phyloP scores from a whole-genome alignment of 805 yeast species.

The Candida ponderosae region DNA sequence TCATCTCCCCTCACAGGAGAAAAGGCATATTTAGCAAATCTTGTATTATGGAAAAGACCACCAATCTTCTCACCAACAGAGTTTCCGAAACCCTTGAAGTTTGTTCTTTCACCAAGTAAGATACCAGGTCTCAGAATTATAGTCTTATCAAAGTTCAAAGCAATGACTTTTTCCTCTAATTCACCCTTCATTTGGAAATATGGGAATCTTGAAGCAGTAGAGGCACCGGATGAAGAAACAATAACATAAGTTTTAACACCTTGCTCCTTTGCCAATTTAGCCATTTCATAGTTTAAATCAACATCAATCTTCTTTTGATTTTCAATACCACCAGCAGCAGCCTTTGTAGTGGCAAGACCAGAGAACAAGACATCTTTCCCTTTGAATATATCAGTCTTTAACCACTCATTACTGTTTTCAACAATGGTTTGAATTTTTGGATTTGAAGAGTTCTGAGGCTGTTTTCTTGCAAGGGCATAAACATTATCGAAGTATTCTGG shows the following conservation, averaged over 20 bases:
- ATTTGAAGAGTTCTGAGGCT: conserved; percentile 6
- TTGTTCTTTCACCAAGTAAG: conserved; percentile 55
- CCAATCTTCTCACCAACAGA: background rate
- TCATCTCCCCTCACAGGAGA: conserved; percentile 58
- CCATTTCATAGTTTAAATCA: conserved; percentile 57
- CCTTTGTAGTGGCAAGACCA: conserved; percentile 67
- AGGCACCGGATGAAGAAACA: conserved; percentile 58
- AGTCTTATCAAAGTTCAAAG: conserved; percentile 53
- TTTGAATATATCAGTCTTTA: conserved; percentile 11
- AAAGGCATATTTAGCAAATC: conserved; percentile 22
- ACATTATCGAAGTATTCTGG: conserved; percentile 31
- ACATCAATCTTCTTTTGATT: conserved; percentile 65
- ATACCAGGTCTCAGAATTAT: conserved; percentile 73
- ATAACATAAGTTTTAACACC: conserved; percentile 60
- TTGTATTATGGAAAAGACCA: background rate
- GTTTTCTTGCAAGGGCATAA: conserved; percentile 44
- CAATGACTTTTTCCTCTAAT: conserved; percentile 56
- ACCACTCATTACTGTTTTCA: conserved; percentile 45
- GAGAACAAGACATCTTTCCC: conserved; percentile 39
- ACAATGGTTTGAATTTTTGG: conserved; percentile 32
- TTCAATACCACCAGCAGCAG: conserved; percentile 57
- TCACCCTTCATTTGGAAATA: conserved; percentile 64
- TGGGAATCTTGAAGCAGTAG: conserved; percentile 39
- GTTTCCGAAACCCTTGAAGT: conserved; percentile 30
- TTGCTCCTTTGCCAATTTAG: conserved; percentile 57